These are phyloP conservation scores for Fusarium foetens DNA, from an alignment of 2,329 filamentous ascomycete genomes.

Conservation along the genomic window DNA sequence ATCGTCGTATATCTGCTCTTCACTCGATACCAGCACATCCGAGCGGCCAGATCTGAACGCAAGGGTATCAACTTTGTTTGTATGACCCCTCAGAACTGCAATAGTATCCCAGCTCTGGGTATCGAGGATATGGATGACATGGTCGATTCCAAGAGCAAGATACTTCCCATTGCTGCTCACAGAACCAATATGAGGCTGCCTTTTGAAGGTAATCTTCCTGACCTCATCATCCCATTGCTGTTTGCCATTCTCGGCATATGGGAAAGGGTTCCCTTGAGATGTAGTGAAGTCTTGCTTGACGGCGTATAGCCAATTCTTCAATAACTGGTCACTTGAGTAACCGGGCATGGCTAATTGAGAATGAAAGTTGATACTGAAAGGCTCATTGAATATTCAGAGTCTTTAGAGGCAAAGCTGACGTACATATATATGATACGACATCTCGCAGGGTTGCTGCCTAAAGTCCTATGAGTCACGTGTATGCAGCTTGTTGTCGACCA, in stretches of 20 bases:
- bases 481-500: background rate
- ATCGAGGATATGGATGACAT: slow-evolving; percentile 12
- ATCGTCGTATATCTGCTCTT: background rate
- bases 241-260: slow-evolving; percentile 5
- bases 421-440: background rate
- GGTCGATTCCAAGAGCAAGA: slow-evolving; percentile 4
- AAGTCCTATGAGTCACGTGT: background rate
- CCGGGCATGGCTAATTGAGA: background rate
- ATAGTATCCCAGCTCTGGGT: slow-evolving; percentile 3
- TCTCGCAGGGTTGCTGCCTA: background rate
- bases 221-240: slow-evolving; percentile 17
- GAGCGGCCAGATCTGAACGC: slow-evolving; percentile 4
- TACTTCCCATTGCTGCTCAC: background rate
- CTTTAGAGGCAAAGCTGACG: background rate
- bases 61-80: background rate
- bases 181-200: background rate
- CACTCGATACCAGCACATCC: slow-evolving; percentile 4
- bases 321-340: slow-evolving; percentile 15
- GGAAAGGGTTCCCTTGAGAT: background rate
- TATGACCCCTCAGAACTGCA: slow-evolving; percentile 19
- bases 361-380: too few species aligned
- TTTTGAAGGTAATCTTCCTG: background rate
- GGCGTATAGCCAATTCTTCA: slow-evolving; percentile 22
- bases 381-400: fast-evolving
- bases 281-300: slow-evolving; percentile 17